Base-by-base conservation (phyloP, 169 alveolate genomes). In the Plasmodium inui region DNA sequence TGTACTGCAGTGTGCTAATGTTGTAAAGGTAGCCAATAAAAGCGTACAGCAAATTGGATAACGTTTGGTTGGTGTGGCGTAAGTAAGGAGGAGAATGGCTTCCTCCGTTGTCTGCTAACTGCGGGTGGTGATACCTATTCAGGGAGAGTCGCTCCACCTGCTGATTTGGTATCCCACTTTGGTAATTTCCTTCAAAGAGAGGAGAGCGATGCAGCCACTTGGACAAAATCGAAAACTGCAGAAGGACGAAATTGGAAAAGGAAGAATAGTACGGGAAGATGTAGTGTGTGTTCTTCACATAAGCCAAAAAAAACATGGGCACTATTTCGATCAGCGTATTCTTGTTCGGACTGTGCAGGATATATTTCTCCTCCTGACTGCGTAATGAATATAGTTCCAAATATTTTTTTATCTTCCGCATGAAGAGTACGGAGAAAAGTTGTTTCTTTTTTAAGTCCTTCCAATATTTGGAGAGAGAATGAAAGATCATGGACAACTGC, bases 271-370 rank as follows among this genome's bases (percentile, higher is more conserved):
- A 70, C 17, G 86, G 93, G n/a, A 86, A 86, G 30, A 86, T 14
- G 41, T 34, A 7, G 39, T 50, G 71, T 8, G 46, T 8, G 7
- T 74, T 86, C 53, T 86, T 86, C 17, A 74, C 81, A 30, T 86
- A 86, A 17, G 93, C 61, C 71, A 86, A 86, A 57, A 86, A 86
- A 76, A 86, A 86, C 93, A 86, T 86, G 10, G 93, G 93, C 3
- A 73, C 34, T n/a, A 74, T 76, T 86, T 86, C 86, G 67, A 86
- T 73, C 70, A 86, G 71, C 12, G 86, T 76, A 3, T 34, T 41
- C 55, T 86, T 86, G 61, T 86, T 78, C 70, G 67, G 61, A 26
- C 82, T 86, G 30, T 2, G 70, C 28, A 86, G 70, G 17, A 86
- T 86, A 53, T 86, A 86, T 76, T 86, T 86, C 17, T 86, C 85